Evolutionary conservation across 768 basidiomycete species (phyloP).

Genomic region (Rhodotorula sphaerocarpa): DNA sequence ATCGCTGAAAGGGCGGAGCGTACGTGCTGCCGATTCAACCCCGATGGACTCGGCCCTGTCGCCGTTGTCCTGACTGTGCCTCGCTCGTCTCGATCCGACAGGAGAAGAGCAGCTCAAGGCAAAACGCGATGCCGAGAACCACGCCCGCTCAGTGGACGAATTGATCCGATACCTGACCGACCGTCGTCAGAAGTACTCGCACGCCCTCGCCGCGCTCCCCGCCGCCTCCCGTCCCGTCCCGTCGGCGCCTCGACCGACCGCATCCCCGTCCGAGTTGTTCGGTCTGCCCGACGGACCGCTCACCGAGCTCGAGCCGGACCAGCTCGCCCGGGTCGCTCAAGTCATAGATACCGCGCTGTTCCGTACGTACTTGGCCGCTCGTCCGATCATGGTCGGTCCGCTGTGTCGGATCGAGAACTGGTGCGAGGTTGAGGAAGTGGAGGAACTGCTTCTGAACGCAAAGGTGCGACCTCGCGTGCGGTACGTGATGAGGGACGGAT

Average conservation of each 20-base stretch:
- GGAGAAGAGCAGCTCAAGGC: slow-evolving; percentile 3
- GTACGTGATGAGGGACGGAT: neutral
- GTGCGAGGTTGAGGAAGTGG: slow-evolving; percentile 92
- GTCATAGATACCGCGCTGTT: slow-evolving; percentile 92
- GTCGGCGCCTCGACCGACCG: slow-evolving; percentile 49
- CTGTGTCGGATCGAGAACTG: slow-evolving; percentile 87
- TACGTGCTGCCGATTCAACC: slow-evolving; percentile 24
- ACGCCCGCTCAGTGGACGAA: slow-evolving; percentile 62
- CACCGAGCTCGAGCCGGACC: slow-evolving; percentile 64
- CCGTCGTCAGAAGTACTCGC: slow-evolving; percentile 72
- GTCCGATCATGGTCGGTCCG: slow-evolving; percentile 72
- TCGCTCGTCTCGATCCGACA: neutral
- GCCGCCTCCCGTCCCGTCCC: slow-evolving; percentile 61
- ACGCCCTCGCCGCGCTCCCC: slow-evolving; percentile 66
- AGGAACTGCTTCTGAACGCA: slow-evolving; percentile 69
- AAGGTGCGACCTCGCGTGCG: slow-evolving; percentile 51
- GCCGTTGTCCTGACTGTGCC: neutral
- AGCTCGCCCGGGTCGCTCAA: slow-evolving; percentile 79
- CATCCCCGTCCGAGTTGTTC: slow-evolving; percentile 59
- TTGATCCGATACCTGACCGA: slow-evolving; percentile 81
- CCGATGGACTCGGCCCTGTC: too few relatives aligned
- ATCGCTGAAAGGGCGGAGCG: slow-evolving; percentile 41
- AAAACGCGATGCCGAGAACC: slow-evolving; percentile 2
- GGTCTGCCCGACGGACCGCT: slow-evolving; percentile 67
- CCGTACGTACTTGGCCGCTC: slow-evolving; percentile 76